Evolutionary conservation across 352 stramenopile species (phyloP), one percentile per base, ranked within the genome.

Genomic region (Blastocystis hominis): DNA sequence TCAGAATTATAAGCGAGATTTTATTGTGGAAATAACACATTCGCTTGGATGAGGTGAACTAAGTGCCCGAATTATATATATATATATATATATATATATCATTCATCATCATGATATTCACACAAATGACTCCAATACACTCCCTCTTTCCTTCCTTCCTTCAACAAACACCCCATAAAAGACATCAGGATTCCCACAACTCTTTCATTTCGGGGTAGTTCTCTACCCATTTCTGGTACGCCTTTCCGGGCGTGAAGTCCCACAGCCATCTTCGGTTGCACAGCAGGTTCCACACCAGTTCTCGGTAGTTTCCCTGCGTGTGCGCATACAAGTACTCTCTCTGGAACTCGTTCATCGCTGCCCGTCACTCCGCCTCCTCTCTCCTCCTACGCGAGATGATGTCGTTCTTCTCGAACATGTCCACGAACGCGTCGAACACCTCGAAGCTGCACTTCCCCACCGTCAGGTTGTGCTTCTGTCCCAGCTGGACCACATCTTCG

Each of bases 381-480:
- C 34, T 20, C 50, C 42, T 17, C 9, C 17, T 55, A 76, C 64
- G 64, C n/a, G 34, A 30, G 1, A 76, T 76, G 38, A 76, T 76
- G 7, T 24, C 34, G 9, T 76, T 24, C 17, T 76, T 50, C 64
- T 76, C 64, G n/a, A 76, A 50, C 64, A 76, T 76, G 38, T 76
- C 64, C 7, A 76, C 42, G 2, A 76, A 40, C 64, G 24, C 44
- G n/a, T 76, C 42, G 5, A 76, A 30, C 17, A 40, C 55, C 36
- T 17, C 64, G 15, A 34, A 46, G 36, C 55, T 40, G 34, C 64
- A 76, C 5, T 50, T 55, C 7, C 64, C 64, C n/a, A 76, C 34
- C 47, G 64, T 76, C 64, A 55, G 17, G 64, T 76, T 76, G 64
- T 76, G 64, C n/a, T 76, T 55, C n/a, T 1, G 64, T 34, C 64